Conservation (phyloP, 176 grass and related monocot species). For the Oryza brachyantha region DNA sequence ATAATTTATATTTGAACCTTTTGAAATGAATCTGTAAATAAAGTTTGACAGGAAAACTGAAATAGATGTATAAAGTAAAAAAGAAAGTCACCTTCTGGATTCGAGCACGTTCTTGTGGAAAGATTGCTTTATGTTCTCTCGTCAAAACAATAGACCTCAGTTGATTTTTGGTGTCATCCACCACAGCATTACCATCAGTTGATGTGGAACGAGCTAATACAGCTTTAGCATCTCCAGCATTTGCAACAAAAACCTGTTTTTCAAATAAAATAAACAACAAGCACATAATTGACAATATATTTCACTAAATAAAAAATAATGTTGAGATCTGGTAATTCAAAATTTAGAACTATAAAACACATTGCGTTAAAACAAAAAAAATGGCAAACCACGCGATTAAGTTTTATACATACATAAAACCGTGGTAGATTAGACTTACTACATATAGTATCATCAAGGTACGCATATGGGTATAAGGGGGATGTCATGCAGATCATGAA, state of each 20-base stretch:
- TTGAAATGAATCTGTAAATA: conserved; percentile 3
- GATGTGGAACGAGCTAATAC: conserved; percentile 66
- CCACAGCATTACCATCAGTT: conserved; percentile 24
- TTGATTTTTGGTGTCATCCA: conserved; percentile 20
- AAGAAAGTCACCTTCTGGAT: conserved; percentile 74
- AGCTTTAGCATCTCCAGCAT: conserved; percentile 95
- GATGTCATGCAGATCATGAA: background rate
- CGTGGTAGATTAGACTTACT: background rate
- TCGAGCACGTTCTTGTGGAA: conserved; percentile 74
- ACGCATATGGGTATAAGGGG: background rate
- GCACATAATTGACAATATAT: background rate
- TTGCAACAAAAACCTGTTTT: conserved; percentile 73
- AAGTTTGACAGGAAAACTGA: background rate
- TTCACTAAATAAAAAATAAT: background rate
- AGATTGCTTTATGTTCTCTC: conserved; percentile 99
- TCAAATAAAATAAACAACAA: background rate
- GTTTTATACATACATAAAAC: background rate
- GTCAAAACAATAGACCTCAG: conserved; percentile 94
- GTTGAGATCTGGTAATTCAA: background rate
- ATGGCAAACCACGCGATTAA: background rate
- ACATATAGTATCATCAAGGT: background rate
- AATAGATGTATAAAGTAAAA: background rate
- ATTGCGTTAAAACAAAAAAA: background rate
- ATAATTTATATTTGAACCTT: background rate
- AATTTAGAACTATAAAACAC: background rate